phyloP scores from a whole-genome alignment of 805 yeast species.

The Tanozyma kutaoensis region DNA sequence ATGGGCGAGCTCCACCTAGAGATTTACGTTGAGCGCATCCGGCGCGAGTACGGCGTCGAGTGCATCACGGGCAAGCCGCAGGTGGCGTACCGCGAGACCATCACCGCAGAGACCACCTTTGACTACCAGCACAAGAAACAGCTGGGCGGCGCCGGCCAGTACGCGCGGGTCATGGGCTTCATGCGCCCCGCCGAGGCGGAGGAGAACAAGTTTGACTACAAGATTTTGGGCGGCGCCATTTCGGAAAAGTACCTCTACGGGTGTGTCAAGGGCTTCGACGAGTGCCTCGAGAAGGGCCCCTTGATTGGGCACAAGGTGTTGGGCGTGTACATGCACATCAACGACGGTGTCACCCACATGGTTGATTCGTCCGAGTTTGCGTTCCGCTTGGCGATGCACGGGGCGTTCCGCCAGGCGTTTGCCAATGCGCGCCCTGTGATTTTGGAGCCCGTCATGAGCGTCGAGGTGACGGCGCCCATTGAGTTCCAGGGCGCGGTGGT shows the following conservation, averaged over 20 bases:
- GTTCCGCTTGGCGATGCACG: slow-evolving; percentile 82
- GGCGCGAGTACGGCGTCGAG: slow-evolving; percentile 91
- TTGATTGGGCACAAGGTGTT: slow-evolving; percentile 87
- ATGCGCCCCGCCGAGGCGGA: slow-evolving; percentile 39
- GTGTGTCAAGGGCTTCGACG: slow-evolving; percentile 92
- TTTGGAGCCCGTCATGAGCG: slow-evolving; percentile 93
- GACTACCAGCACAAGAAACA: slow-evolving; percentile 97
- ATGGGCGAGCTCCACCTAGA: slow-evolving; percentile 98
- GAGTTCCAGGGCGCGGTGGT: slow-evolving; percentile 94
- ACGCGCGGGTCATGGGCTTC: slow-evolving; percentile 88
- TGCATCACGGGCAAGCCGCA: slow-evolving; percentile 96
- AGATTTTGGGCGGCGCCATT: slow-evolving; percentile 93
- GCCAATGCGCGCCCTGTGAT: slow-evolving; percentile 73
- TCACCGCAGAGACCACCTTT: slow-evolving; percentile 57
- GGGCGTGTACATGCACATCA: slow-evolving; percentile 84
- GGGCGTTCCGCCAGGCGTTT: slow-evolving; percentile 89
- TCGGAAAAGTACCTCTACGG: slow-evolving; percentile 91
- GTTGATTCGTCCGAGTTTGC: slow-evolving; percentile 96
- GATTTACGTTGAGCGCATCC: slow-evolving; percentile 96
- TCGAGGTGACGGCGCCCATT: slow-evolving; percentile 83
- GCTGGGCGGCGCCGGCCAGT: slow-evolving; percentile 99
- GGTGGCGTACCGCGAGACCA: slow-evolving; percentile 94
- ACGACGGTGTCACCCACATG: slow-evolving; percentile 95
- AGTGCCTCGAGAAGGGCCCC: slow-evolving; percentile 92
- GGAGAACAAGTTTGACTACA: slow-evolving; percentile 68